Percentiles rank a stretch among this genome's conserved stretches.
phyloP scores from a whole-genome alignment of 495 filamentous ascomycete species.

The Penicillium canariense region DNA sequence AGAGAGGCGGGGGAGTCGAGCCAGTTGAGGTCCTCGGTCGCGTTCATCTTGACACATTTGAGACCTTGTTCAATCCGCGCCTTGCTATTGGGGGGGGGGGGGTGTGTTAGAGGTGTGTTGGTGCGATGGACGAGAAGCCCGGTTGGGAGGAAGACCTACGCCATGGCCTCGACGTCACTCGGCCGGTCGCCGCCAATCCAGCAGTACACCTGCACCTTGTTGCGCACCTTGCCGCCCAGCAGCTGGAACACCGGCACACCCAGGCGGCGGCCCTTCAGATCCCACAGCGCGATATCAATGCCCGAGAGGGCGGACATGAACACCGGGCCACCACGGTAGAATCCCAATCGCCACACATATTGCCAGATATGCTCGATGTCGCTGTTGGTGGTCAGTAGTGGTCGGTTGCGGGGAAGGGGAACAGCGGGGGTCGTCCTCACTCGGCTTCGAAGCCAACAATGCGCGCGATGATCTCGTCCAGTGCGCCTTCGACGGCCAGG shows the following conservation, averaged over 20 bases:
- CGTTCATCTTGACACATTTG: slow-evolving; percentile 79
- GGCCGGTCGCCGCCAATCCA: slow-evolving; percentile 88
- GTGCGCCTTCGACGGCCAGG: slow-evolving; percentile 74
- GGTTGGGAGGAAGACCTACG: slow-evolving; percentile 27
- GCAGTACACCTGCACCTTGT: slow-evolving; percentile 75
- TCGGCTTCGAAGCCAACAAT: slow-evolving; percentile 75
- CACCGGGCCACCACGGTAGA: slow-evolving; percentile 82
- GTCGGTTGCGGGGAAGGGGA: neutral
- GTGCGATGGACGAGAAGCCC: too few relatives aligned
- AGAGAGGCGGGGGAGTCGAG: slow-evolving; percentile 69
- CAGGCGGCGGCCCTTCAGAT: slow-evolving; percentile 62
- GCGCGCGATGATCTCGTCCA: slow-evolving; percentile 63
- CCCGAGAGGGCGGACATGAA: slow-evolving; percentile 79
- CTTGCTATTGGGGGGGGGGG: slow-evolving; percentile 45
- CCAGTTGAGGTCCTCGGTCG: slow-evolving; percentile 77
- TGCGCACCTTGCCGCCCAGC: slow-evolving; percentile 71
- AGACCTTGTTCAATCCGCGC: slow-evolving; percentile 70
- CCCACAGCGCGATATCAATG: slow-evolving; percentile 82
- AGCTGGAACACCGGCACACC: slow-evolving; percentile 72
- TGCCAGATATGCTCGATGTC: slow-evolving; percentile 87
- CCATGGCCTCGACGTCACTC: slow-evolving; percentile 62
- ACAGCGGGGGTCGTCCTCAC: slow-evolving; percentile 38
- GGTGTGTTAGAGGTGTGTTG: too few relatives aligned
- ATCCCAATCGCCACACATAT: slow-evolving; percentile 63
- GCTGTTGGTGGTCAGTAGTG: slow-evolving; percentile 33